Base-by-base conservation (phyloP, 805 yeast genomes). In the Metschnikowia arizonensis region DNA sequence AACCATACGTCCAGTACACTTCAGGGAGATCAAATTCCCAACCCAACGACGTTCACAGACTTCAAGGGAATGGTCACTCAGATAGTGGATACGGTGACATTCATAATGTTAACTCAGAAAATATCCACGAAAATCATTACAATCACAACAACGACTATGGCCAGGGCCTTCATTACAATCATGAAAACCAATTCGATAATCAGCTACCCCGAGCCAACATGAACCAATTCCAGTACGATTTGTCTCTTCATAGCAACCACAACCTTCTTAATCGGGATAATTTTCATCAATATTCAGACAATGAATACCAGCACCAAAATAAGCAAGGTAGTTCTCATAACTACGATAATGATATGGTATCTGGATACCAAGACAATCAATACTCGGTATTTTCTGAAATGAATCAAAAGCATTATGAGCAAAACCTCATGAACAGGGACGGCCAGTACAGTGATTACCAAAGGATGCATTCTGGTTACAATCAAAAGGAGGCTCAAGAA, bases 251-350 rank as follows among this genome's bases (percentile, higher is more conserved):
- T 19, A 23, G 26, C 24, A 34, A 8, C 24, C 24, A 19, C 26
- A 23, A 31, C 23, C 14, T 14, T n/a, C 15, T 30, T 11, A 12
- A 30, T 17, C 19, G 34, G 24, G 12, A 38, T 28, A 33, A 40
- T 33, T 18, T 29, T 9, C 39, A 25, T 15, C 32, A 36, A 10
- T 6, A 35, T 2, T 30, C 36, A 17, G 35, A 34, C 19, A 34
- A 31, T 4, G 24, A 38, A 30, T 30, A 29, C 38, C 36, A 30
- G 19, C 46, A 29, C 11, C 48, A 33, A 5, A 32, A 15, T 33
- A 24, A 28, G 26, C 45, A 45, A 4, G 43, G 28, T 17, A 26
- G 11, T 3, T 29, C 8, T 9, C 36, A 37, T 18, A 33, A 15
- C n/a, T 45, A 38, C 11, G 33, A 37, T 21, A 33, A 23, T 8